These are phyloP conservation scores for Amaranthus hypochondriacus DNA, from an alignment of 148 eudicot genomes.

Conservation along the genomic window DNA sequence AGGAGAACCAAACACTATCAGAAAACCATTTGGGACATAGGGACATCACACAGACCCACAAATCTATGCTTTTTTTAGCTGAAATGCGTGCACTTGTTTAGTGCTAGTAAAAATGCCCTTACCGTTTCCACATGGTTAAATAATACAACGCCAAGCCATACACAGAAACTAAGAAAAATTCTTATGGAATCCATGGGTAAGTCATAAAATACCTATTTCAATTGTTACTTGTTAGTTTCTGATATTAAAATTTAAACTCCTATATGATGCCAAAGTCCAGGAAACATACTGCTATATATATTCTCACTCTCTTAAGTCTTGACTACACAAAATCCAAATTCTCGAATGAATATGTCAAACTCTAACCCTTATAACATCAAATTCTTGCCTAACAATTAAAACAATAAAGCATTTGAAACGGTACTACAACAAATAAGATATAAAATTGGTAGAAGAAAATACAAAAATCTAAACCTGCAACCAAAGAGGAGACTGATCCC, in stretches of 20 bases:
- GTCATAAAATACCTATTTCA: not conserved
- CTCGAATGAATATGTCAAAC: not conserved
- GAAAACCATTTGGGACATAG: too few relatives aligned
- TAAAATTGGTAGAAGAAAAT: not conserved
- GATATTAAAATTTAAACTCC: not conserved
- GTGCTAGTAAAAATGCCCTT: not conserved
- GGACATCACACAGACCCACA: too few relatives aligned
- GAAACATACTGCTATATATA: not conserved
- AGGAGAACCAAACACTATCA: too few relatives aligned
- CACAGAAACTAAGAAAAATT: not conserved
- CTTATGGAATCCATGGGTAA: not conserved
- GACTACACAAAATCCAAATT: not conserved
- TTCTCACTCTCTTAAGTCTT: not conserved
- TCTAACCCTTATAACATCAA: not conserved
- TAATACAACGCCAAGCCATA: not conserved
- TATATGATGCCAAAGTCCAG: not conserved
- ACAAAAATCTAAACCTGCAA: conserved; percentile 53
- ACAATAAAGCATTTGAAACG: not conserved
- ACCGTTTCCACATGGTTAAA: not conserved
- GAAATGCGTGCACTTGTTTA: not conserved
- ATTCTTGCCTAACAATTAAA: not conserved
- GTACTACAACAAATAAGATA: not conserved
- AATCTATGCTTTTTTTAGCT: not conserved
- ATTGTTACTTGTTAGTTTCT: not conserved
- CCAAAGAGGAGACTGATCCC: conserved; percentile 90